These are phyloP conservation scores for Pichia gijzeniarum DNA, from an alignment of 805 yeast genomes.

Conservation along the genomic window DNA sequence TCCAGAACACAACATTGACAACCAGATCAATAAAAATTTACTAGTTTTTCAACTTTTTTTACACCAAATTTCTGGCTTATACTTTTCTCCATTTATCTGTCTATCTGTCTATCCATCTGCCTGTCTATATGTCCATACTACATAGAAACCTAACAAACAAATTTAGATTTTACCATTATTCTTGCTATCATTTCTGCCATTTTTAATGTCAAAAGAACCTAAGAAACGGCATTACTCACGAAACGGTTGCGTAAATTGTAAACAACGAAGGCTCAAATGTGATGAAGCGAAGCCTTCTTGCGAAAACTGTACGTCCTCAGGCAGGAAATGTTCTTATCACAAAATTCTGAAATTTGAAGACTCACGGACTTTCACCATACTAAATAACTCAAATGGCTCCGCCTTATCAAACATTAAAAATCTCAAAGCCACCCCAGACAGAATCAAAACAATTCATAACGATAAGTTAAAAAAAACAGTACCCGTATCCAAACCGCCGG, in stretches of 20 bases:
- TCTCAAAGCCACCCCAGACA: neutral
- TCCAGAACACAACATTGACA: too few species aligned
- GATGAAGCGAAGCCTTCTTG: slow-evolving; percentile 36
- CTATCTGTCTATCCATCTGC: too few species aligned
- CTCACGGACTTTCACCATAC: slow-evolving; percentile 25
- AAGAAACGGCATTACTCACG: slow-evolving; percentile 38
- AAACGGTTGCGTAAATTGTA: slow-evolving; percentile 41
- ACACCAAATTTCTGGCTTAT: too few species aligned
- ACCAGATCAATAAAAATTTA: too few species aligned
- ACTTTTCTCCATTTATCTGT: too few species aligned
- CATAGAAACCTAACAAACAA: too few species aligned
- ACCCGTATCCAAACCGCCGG: neutral
- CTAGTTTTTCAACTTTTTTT: too few species aligned
- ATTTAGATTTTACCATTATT: too few species aligned
- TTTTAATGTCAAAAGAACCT: neutral
- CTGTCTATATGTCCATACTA: too few species aligned
- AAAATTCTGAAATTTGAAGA: slow-evolving; percentile 30
- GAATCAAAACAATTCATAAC: neutral
- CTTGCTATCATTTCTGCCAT: neutral
- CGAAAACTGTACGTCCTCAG: slow-evolving; percentile 34
- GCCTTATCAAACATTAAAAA: slow-evolving; percentile 5
- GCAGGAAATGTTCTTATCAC: slow-evolving; percentile 34
- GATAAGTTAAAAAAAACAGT: neutral
- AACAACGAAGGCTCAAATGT: slow-evolving; percentile 37
- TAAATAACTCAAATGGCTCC: slow-evolving; percentile 6